These are phyloP conservation scores for Plenodomus lindquistii DNA, from an alignment of 2,329 filamentous ascomycete species.

Conservation along the genomic window DNA sequence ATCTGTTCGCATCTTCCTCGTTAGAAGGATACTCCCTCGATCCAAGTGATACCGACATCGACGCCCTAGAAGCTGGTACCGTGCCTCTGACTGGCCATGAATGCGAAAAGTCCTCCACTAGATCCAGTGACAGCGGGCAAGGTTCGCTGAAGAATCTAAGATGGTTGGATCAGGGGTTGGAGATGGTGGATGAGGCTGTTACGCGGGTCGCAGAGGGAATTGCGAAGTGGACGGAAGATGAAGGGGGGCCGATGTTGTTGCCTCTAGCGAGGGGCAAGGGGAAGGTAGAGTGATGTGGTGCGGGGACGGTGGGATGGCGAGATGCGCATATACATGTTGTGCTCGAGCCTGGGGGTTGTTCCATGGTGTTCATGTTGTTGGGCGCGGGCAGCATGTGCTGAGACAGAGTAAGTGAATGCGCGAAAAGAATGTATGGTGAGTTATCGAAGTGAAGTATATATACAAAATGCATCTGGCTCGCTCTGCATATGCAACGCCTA, in stretches of 20 bases:
- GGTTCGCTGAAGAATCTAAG: constrained; percentile 4
- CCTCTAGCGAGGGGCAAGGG: constrained; percentile 13
- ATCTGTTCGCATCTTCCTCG: not conserved
- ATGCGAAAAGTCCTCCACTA: not conserved
- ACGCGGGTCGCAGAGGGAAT: constrained; percentile 19
- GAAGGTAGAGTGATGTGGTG: constrained; percentile 4
- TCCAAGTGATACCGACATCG: constrained; percentile 2
- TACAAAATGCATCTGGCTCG: not conserved
- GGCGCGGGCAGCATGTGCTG: too few relatives aligned
- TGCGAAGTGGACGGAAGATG: constrained; percentile 30
- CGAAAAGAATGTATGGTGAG: not conserved
- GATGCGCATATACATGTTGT: too few relatives aligned
- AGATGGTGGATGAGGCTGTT: constrained; percentile 27
- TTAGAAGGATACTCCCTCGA: not conserved
- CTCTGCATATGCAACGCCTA: not conserved
- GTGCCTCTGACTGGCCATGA: not conserved
- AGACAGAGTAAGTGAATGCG: not conserved
- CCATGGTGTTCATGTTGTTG: too few relatives aligned
- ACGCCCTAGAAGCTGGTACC: constrained; percentile 7
- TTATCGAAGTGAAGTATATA: too few relatives aligned
- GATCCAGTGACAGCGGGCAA: not conserved
- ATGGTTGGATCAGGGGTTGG: constrained; percentile 23
- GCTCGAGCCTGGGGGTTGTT: too few relatives aligned
- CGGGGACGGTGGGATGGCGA: not conserved
- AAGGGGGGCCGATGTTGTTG: constrained; percentile 24